Percentiles rank a stretch among this genome's conserved stretches.
These are phyloP conservation scores for Entonaema liquescens DNA, from an alignment of 495 filamentous ascomycete species.

Conservation along the genomic window DNA sequence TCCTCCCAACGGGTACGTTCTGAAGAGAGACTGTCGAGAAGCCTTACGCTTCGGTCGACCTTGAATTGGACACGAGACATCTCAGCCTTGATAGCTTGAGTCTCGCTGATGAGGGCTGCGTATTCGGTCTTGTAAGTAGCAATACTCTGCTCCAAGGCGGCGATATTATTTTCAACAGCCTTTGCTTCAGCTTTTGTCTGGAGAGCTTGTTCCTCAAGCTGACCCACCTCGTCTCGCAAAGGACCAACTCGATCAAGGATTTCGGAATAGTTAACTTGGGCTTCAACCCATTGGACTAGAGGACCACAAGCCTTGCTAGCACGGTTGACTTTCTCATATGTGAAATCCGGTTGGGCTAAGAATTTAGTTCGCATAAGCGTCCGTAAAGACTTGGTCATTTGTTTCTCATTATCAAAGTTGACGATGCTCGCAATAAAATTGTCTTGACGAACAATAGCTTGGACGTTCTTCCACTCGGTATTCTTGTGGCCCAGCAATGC, in stretches of 20 bases:
- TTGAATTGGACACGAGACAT: conserved; percentile 97
- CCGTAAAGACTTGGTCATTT: conserved; percentile 87
- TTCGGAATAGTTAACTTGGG: conserved; percentile 96
- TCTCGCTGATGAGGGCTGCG: conserved; percentile 93
- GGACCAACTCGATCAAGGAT: conserved; percentile 96
- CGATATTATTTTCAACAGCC: conserved; percentile 87
- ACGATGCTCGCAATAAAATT: conserved; percentile 99
- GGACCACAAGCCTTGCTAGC: conserved; percentile 97
- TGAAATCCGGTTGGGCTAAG: conserved; percentile 91
- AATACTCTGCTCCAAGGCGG: conserved; percentile 85
- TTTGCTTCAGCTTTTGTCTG: conserved; percentile 94
- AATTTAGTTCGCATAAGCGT: conserved; percentile 92
- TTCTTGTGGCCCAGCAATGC: conserved; percentile 91
- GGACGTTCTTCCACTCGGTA: conserved; percentile 88
- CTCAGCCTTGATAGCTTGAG: conserved; percentile 94
- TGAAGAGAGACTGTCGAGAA: conserved; percentile 93
- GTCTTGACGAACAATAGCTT: conserved; percentile 85
- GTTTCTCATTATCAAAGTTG: conserved; percentile 93
- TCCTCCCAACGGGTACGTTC: conserved; percentile 94
- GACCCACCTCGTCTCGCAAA: conserved; percentile 85
- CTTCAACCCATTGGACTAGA: conserved; percentile 95
- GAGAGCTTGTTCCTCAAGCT: conserved; percentile 86
- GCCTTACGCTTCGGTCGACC: conserved; percentile 92
- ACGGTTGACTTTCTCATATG: conserved; percentile 92
- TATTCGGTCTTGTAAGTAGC: conserved; percentile 97